Percentiles rank a stretch among this genome's conserved stretches.
Evolutionary conservation across 305 asterid genomes (phyloP).

Genomic region (Stenogyne calaminthoides): DNA sequence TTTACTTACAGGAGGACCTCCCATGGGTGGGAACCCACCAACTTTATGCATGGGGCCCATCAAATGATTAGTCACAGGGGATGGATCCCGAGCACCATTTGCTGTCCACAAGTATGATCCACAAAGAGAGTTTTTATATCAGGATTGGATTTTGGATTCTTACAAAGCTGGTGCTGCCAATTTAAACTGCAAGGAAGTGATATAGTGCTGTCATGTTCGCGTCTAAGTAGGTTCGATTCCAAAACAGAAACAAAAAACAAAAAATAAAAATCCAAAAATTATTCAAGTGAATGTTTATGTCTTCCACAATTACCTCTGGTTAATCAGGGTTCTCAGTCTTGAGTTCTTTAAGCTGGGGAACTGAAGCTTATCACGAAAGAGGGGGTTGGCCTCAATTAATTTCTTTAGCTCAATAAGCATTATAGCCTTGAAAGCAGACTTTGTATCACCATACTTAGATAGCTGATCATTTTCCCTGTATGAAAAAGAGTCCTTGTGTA

Average conservation of each 20-base stretch:
- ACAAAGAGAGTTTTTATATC: conserved; percentile 68
- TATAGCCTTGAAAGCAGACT: conserved; percentile 58
- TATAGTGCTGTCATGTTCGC: not conserved
- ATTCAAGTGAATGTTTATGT: not conserved
- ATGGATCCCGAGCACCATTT: conserved; percentile 58
- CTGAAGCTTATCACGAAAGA: conserved; percentile 67
- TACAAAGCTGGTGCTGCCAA: conserved; percentile 87
- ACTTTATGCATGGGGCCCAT: conserved; percentile 50
- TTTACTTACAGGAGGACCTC: conserved; percentile 58
- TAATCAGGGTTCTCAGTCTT: conserved; percentile 67
- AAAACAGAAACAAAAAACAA: not conserved
- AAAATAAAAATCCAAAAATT: not conserved
- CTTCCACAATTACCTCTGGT: conserved; percentile 53
- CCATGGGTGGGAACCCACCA: conserved; percentile 58
- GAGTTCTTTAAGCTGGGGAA: conserved; percentile 60
- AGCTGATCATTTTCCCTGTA: conserved; percentile 69
- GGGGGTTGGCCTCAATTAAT: conserved; percentile 64
- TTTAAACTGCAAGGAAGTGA: conserved; percentile 54
- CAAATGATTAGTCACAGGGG: conserved; percentile 49
- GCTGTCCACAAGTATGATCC: conserved; percentile 70
- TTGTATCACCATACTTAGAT: conserved; percentile 63
- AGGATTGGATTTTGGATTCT: conserved; percentile 69
- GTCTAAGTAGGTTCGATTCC: not conserved
- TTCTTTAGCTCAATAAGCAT: conserved; percentile 67
- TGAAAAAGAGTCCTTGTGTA: conserved; percentile 6